These are phyloP conservation scores for Xylariaceae sp. DNA, from an alignment of 2,329 filamentous ascomycete genomes.

Conservation along the genomic window DNA sequence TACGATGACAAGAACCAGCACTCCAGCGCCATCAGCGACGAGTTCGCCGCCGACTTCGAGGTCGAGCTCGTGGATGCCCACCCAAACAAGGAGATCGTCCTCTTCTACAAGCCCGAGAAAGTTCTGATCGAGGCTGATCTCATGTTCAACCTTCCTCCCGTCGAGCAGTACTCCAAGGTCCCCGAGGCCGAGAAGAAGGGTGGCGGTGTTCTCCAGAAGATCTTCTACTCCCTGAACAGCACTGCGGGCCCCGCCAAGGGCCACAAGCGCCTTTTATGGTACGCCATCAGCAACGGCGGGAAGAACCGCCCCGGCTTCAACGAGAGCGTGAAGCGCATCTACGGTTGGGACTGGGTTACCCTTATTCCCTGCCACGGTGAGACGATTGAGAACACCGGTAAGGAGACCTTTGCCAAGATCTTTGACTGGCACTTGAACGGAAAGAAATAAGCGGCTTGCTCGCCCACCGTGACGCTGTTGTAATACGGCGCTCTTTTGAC, in stretches of 20 bases:
- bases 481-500: constrained; percentile 4
- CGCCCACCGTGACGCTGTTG: constrained; percentile 4
- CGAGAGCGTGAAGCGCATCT: constrained; percentile 66
- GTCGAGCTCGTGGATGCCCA: constrained; percentile 80
- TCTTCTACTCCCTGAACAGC: constrained; percentile 55
- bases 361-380: constrained; percentile 94
- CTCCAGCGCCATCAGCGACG: constrained; percentile 58
- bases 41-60: constrained; percentile 86
- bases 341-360: constrained; percentile 78
- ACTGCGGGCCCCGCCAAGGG: constrained; percentile 66
- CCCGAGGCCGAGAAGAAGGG: constrained; percentile 42
- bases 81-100: constrained; percentile 82
- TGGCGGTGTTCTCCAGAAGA: constrained; percentile 39
- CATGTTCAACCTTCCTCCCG: constrained; percentile 85
- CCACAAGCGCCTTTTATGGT: constrained; percentile 82
- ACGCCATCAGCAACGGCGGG: constrained; percentile 52
- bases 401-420: constrained; percentile 72
- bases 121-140: constrained; percentile 88
- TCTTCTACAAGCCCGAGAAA: constrained; percentile 74
- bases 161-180: constrained; percentile 74
- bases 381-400: constrained; percentile 71
- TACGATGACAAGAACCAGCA: constrained; percentile 57
- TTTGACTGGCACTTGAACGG: constrained; percentile 77
- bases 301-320: constrained; percentile 67
- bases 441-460: constrained; percentile 26